Base-by-base conservation (phyloP, 2,329 filamentous ascomycete species). In the Fusarium sp. region DNA sequence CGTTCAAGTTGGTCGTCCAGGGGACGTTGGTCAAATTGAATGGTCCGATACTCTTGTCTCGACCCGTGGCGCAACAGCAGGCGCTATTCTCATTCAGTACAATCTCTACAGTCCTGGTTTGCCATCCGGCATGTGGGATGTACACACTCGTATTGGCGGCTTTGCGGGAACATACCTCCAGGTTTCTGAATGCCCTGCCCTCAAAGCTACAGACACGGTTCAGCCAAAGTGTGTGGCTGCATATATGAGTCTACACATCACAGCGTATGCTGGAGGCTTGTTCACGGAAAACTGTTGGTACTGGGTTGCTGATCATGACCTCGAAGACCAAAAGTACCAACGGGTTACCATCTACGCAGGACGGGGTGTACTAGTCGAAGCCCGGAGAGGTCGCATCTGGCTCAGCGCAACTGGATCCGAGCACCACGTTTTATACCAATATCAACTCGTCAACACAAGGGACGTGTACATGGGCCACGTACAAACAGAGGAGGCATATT, bases 121-220 rank as follows among this genome's bases (percentile, higher is more conserved):
- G 63, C 86, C 87, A 16, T 84, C 84, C 9, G 91, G 90, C 6
- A 87, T 93, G 82, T 96, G 93, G 93, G 94, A 95, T 79, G 89
- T 93, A 13, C 93, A 96, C 82, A 90, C 93, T 79, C 91, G 94
- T 73, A 88, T 95, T 60, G 93, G 93, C 72, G 94, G 93, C 4
- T 91, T 90, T 61, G 89, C 91, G 2, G 93, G 93, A 39, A 94
- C 93, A 18, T 85, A 91, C 45, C 87, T 94, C 9, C 91, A 93
- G 80, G 88, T 90, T 14, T 87, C 90, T 68, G 89, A 90, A 64
- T 97, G 94, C 81, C 83, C 87, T 68, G 94, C 92, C 81, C 61
- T 73, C 14, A 80, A 84, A 56, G 79, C 85, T 6, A 64, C 71
- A 8, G 71, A 77, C 10, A 41, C 64, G 3, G 62, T 78, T 78